Evolutionary conservation across 192 early-diverging fungal species (phyloP).

Genomic region (Spizellomyces punctatus): DNA sequence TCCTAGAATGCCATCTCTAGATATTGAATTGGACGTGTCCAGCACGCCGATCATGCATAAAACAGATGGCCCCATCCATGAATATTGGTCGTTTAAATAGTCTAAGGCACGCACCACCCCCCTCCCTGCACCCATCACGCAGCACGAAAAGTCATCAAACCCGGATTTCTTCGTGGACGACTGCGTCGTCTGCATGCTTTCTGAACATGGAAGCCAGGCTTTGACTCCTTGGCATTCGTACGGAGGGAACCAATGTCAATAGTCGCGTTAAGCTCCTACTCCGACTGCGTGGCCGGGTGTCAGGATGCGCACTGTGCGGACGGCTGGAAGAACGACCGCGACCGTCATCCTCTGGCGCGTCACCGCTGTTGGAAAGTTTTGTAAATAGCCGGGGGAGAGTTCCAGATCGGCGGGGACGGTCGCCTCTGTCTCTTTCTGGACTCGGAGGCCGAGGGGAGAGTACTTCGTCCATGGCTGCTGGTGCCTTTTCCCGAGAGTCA

Average conservation of each 20-base stretch:
- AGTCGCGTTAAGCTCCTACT: slow-evolving; percentile 14
- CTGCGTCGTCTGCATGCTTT: not conserved
- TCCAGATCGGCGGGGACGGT: not conserved
- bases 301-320: not conserved
- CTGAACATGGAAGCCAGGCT: slow-evolving; percentile 27
- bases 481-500: not conserved
- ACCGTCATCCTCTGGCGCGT: not conserved
- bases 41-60: too few species aligned
- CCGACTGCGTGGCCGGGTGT: not conserved
- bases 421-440: not conserved
- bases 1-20: too few species aligned
- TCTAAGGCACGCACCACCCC: too few species aligned
- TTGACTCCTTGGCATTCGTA: slow-evolving; percentile 1
- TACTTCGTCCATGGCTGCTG: not conserved
- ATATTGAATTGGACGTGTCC: too few species aligned
- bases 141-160: too few species aligned
- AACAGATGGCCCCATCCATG: not conserved
- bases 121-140: too few species aligned
- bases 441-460: not conserved
- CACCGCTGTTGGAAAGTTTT: not conserved
- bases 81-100: not conserved
- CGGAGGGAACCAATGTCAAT: slow-evolving; percentile 24
- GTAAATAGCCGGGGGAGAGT: slow-evolving; percentile 8
- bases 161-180: not conserved
- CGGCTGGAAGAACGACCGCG: slow-evolving; percentile 11